Evolutionary conservation across 345 rosid genomes (phyloP).

Genomic region (Salix udensis): DNA sequence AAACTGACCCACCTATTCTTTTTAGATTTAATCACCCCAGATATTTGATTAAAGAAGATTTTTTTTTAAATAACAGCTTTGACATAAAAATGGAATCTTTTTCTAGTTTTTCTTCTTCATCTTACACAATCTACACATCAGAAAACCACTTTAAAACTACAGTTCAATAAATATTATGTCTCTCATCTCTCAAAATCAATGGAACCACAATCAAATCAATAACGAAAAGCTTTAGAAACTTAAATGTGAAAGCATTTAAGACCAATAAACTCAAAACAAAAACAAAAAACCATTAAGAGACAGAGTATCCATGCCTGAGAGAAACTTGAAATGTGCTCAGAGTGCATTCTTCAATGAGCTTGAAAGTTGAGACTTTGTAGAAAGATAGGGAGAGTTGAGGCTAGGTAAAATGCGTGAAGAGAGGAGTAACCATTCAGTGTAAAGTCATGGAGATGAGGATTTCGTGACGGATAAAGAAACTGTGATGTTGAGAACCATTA

Average conservation of each 20-base stretch:
- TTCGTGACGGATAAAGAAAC: neutral
- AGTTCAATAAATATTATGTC: neutral
- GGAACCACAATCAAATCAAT: no score
- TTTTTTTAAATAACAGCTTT: neutral
- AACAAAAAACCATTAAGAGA: neutral
- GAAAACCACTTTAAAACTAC: neutral
- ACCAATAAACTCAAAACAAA: neutral
- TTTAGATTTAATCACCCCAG: neutral
- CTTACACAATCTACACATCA: neutral
- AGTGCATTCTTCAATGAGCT: neutral
- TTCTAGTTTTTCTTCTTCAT: neutral
- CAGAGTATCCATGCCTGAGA: constrained; percentile 13
- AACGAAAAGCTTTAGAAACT: no score
- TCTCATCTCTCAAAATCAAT: no score
- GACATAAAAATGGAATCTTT: neutral
- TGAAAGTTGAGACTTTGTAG: neutral
- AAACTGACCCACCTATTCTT: neutral
- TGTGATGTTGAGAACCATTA: neutral
- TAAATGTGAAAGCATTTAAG: neutral
- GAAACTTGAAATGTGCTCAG: neutral
- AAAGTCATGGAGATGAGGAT: neutral
- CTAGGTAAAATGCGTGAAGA: neutral
- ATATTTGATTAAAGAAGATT: no score
- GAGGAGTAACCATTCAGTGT: neutral
- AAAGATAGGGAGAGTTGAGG: neutral